Evolutionary conservation across 768 basidiomycete species (phyloP), one percentile per base, ranked within the genome.

Genomic region (Lanmaoa rubissima): DNA sequence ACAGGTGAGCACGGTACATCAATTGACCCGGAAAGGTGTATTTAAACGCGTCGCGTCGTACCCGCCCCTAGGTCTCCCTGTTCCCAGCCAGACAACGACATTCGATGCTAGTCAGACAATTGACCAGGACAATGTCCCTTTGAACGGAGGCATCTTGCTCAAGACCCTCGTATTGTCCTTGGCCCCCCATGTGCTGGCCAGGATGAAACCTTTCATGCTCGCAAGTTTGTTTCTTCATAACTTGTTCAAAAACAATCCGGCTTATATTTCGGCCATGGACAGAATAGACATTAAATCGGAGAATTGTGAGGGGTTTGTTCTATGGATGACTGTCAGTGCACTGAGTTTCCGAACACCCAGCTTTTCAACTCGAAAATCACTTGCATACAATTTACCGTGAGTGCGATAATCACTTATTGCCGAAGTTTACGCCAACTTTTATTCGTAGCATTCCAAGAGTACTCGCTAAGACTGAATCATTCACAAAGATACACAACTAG

Each of bases 151-250:
- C 0, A 62, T 82, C 53, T 62, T 86, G 9, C 44, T 83, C 60
- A 85, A 84, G 66, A 75, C 75, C 0, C 73, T 85, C 16, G 74
- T 72, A 6, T 60, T 82, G 16, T 76, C 76, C 16, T 63, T 82
- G 40, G 82, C 82, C 49, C 80, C 80, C 0, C 79, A 77, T 59
- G 28, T 79, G 57, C 59, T 76, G 16, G 70, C 71, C 11, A 63
- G 65, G 35, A 80, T 84, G 81, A 64, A 13, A 3, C 16, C 34
- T 10, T 31, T 9, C n/a, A 8, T 45, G 9, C 34, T 79, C 77
- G 2, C 80, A 80, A 51, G 61, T 66, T 44, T n/a, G 64, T 31
- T 56, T 60, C 1, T 66, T 74, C 49, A 58, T 58, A 28, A 10
- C 38, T 3, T 32, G n/a, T 34, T 32, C 39, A 12, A n/a, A 5